Base-by-base conservation (phyloP, 2,329 filamentous ascomycete species). In the Verticillium albo-atrum region DNA sequence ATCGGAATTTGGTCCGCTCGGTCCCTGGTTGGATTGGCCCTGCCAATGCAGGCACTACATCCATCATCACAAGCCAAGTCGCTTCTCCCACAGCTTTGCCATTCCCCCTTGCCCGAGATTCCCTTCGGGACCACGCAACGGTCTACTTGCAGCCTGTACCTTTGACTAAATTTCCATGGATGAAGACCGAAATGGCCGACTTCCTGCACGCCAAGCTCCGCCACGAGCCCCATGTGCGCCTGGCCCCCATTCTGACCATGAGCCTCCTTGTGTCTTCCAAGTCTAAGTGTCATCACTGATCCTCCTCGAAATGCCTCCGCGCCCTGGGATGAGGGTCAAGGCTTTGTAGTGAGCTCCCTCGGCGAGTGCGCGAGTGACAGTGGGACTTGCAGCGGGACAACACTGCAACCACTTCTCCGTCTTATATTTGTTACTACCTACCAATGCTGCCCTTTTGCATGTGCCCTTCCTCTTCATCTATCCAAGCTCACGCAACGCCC, bases 251-350 rank as follows among this genome's bases (percentile, higher is more conserved):
- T 20, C 37, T 47, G 9, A 35, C 37, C 55, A 52, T 27, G 23
- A 17, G 50, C 56, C 54, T 56, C 59, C 61, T 20, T 47, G n/a
- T 42, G 14, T 47, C 37, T 47, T 37, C 61, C 60, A 59, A 63
- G 52, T 63, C 61, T 57, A 62, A 35, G 61, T 63, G 61, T 63
- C 61, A 63, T 63, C 61, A 62, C 57, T 54, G 52, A n/a, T 7
- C 6, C 20, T 23, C n/a, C 30, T 20, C 52, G 25, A 27, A 10
- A 28, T 54, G 26, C 10, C 28, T 12, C 37, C 20, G 25, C 37
- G 37, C 37, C 37, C n/a, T 23, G 9, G 20, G 20, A 23, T 23
- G 9, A 4, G 34, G n/a, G 5, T 47, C 37, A 20, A 20, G 20
- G 4, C 7, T 7, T 10, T 47, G 3, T 3, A 9, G 5, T 23